Base-by-base conservation (phyloP, 2,329 filamentous ascomycete species). In the Ilyonectria sp. region DNA sequence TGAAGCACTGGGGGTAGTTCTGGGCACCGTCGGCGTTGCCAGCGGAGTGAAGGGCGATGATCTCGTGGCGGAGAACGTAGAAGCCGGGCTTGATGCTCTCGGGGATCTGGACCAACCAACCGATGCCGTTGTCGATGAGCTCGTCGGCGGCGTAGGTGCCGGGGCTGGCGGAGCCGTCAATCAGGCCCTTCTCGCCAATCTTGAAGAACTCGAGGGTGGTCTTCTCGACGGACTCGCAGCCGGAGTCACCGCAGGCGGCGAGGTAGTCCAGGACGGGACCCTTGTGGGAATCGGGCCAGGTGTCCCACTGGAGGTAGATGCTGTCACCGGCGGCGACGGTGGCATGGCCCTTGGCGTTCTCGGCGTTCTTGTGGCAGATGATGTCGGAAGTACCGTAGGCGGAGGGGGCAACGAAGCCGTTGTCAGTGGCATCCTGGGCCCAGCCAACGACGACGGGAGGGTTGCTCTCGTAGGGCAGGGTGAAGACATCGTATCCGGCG, bases 261-360 rank as follows among this genome's bases (percentile, higher is more conserved):
- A 92, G 82, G 83, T 92, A 92, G 79, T 86, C 86, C 69, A 92
- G 84, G 75, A 92, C 86, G 26, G 90, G 90, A 1, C 86, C 83
- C 65, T 80, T 73, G 78, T 86, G 85, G 10, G 75, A 78, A 23
- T 78, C 79, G 62, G 83, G 82, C 84, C 84, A 86, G 33, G 70
- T 75, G 35, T 78, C 78, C 84, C 84, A 86, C 69, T 81, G 76
- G 69, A 85, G 70, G 65, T 72, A 80, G 70, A 86, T 76, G 65
- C 74, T 76, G 72, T 78, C 77, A 53, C 82, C 84, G 52, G 83
- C 83, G 1, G 78, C 72, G 49, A 85, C 81, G 33, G 74, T 74
- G 62, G 81, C 83, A 62, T 80, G 77, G 63, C 78, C 76, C 65
- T 78, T 74, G 11, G 81, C 85, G 43, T 83, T 79, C 29, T 74